A percentile compares a stretch with the other conserved stretches of the same genome.
Evolutionary conservation across 176 grass and related monocot genomes (phyloP).

Genomic region (Carex cristatella): DNA sequence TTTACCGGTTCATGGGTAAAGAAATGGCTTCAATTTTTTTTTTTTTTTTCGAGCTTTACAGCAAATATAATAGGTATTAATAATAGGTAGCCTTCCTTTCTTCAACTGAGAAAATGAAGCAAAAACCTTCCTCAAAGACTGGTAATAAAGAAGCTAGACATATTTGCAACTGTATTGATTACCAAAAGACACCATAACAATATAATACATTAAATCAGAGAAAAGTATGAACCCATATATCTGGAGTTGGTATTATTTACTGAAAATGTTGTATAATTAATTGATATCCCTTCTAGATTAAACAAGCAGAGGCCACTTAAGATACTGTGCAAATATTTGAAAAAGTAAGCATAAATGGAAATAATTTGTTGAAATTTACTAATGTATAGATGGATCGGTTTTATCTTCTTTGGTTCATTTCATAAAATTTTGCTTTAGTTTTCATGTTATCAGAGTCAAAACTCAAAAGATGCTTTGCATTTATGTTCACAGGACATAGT

Average conservation of each 20-base stretch:
- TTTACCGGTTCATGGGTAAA: no score
- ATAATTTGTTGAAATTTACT: neutral
- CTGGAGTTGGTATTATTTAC: neutral
- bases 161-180: neutral
- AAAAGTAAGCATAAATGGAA: neutral
- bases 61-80: neutral
- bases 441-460: neutral
- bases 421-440: neutral
- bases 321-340: neutral
- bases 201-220: neutral
- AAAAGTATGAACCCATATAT: neutral
- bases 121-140: neutral
- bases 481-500: slow-evolving; percentile 47
- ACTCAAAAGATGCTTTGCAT: neutral
- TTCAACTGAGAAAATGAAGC: neutral
- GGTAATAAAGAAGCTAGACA: neutral
- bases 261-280: neutral
- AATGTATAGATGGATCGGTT: neutral
- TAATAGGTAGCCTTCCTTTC: neutral
- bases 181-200: neutral
- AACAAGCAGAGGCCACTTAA: neutral
- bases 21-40: no score
- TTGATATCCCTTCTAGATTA: neutral
- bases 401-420: neutral
- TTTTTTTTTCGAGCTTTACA: neutral